Conservation (phyloP, 1,284 basidiomycete genomes). For the Hypsizygus ulmarius region DNA sequence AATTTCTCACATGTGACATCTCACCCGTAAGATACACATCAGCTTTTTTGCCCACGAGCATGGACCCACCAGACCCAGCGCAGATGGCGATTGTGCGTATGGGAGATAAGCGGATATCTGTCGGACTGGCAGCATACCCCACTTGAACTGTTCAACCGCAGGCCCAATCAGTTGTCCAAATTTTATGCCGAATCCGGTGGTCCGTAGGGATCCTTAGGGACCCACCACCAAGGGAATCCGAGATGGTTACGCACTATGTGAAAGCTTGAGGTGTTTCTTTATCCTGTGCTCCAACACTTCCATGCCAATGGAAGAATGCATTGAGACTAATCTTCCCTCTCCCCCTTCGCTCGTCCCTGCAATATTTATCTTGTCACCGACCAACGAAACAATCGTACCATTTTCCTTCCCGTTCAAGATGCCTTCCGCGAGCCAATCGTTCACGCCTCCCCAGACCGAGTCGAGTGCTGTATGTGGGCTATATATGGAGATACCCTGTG, state of each 20-base stretch:
- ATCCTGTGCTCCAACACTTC: slow-evolving; percentile 60
- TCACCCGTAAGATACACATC: slow-evolving; percentile 91
- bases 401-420: slow-evolving; percentile 25
- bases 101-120: slow-evolving; percentile 28
- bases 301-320: slow-evolving; percentile 57
- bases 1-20: slow-evolving; percentile 73
- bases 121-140: slow-evolving; percentile 44
- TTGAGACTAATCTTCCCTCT: slow-evolving; percentile 64
- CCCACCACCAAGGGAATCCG: not conserved
- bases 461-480: slow-evolving; percentile 88
- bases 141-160: slow-evolving; percentile 64
- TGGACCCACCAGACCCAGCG: slow-evolving; percentile 79
- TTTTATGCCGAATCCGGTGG: not conserved
- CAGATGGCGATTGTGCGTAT: slow-evolving; percentile 74
- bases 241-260: slow-evolving; percentile 50
- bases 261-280: slow-evolving; percentile 65
- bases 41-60: slow-evolving; percentile 67
- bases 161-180: slow-evolving; percentile 2
- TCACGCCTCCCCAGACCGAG: slow-evolving; percentile 78
- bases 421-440: slow-evolving; percentile 74
- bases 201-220: not conserved
- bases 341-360: slow-evolving; percentile 49
- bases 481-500: slow-evolving; percentile 84
- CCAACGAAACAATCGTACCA: slow-evolving; percentile 30
- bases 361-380: slow-evolving; percentile 35